A percentile compares a stretch with the other conserved stretches of the same genome.
Conservation (phyloP, 768 basidiomycete genomes). For the Lentinula aciculospora region DNA sequence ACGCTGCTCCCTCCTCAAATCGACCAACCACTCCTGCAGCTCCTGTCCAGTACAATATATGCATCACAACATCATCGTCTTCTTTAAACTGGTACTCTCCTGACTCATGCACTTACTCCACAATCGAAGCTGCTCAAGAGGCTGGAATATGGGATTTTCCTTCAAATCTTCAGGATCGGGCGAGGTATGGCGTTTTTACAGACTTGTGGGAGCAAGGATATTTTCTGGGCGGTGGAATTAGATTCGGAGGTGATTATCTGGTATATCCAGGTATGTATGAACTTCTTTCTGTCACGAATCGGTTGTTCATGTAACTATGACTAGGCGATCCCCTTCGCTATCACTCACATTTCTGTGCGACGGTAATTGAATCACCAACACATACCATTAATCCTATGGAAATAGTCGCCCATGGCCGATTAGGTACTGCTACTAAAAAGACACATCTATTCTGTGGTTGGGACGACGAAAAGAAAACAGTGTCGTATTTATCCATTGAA, state of each 20-base stretch:
- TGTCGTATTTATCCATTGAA: conserved; percentile 76
- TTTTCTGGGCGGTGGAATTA: conserved; percentile 86
- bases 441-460: conserved; percentile 87
- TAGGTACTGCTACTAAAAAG: conserved; percentile 98
- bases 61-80: conserved; percentile 61
- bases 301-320: neutral
- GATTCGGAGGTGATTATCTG: conserved; percentile 94
- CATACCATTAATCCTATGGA: conserved; percentile 79
- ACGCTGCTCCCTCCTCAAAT: neutral
- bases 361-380: conserved; percentile 63
- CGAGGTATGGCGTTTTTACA: conserved; percentile 74
- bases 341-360: conserved; percentile 93
- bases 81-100: conserved; percentile 66
- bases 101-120: conserved; percentile 36
- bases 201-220: conserved; percentile 80
- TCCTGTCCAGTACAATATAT: conserved; percentile 41
- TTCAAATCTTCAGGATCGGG: conserved; percentile 53
- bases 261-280: conserved; percentile 84
- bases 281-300: neutral
- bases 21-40: neutral
- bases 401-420: conserved; percentile 88
- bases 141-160: conserved; percentile 82
- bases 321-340: conserved; percentile 91
- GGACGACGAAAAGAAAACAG: conserved; percentile 64
- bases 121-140: conserved; percentile 52